Evolutionary conservation across 2,329 filamentous ascomycete species (phyloP).

Genomic region (Parastagonospora nodorum): DNA sequence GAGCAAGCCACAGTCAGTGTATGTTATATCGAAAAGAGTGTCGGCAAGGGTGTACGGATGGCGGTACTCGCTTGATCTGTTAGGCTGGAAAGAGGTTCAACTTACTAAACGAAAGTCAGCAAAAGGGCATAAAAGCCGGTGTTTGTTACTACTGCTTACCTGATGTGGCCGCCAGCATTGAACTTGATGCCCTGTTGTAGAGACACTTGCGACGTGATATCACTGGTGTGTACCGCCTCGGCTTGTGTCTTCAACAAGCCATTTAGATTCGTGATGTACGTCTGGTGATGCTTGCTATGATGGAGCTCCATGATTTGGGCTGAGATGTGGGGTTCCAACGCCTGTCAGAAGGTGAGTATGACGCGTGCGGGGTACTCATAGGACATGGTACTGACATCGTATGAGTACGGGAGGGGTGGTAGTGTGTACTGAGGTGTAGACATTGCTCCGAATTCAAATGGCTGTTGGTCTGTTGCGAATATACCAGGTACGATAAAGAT

Average conservation of each 20-base stretch:
- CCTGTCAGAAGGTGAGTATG: conserved; percentile 51
- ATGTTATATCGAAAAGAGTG: too few relatives aligned
- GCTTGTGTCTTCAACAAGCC: conserved; percentile 65
- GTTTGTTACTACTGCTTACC: too few relatives aligned
- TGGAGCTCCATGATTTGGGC: conserved; percentile 81
- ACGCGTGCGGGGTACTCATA: neutral
- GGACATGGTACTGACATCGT: conserved; percentile 61
- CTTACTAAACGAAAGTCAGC: too few relatives aligned
- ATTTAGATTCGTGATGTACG: conserved; percentile 79
- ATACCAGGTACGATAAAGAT: conserved; percentile 12
- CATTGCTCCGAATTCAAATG: conserved; percentile 44
- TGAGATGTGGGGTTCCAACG: conserved; percentile 75
- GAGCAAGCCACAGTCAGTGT: too few relatives aligned
- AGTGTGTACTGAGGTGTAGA: conserved; percentile 60
- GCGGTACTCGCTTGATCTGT: too few relatives aligned
- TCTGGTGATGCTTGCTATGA: conserved; percentile 78
- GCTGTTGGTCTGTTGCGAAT: conserved; percentile 39
- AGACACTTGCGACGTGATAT: conserved; percentile 68
- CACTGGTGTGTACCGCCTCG: conserved; percentile 59
- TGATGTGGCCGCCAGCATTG: conserved; percentile 90
- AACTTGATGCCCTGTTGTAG: conserved; percentile 79
- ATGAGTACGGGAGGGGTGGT: conserved; percentile 69
- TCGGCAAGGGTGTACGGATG: too few relatives aligned
- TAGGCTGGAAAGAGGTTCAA: too few relatives aligned
- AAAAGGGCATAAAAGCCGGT: too few relatives aligned